These are phyloP conservation scores for Metschnikowia sp. DNA, from an alignment of 805 yeast species.

Conservation along the genomic window DNA sequence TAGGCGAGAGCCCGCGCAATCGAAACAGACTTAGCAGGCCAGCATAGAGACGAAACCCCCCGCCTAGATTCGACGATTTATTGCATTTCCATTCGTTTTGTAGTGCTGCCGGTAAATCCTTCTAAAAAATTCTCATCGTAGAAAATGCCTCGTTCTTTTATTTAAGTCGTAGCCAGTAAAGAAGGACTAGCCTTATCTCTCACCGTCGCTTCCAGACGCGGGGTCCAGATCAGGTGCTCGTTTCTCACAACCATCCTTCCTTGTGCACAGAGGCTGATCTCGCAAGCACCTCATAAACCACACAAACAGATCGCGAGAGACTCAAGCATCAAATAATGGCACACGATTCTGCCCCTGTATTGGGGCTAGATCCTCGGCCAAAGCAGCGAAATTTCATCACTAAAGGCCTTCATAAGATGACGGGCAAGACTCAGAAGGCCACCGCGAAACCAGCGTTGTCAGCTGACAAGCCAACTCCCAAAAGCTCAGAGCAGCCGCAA, in stretches of 20 bases:
- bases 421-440: conserved; percentile 23
- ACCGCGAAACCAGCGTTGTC: conserved; percentile 1
- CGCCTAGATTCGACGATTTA: too few relatives aligned
- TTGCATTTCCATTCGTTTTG: too few relatives aligned
- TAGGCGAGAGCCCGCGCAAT: too few relatives aligned
- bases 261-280: conserved; percentile 8
- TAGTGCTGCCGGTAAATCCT: too few relatives aligned
- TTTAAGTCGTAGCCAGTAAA: too few relatives aligned
- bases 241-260: conserved; percentile 1
- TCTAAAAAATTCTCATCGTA: too few relatives aligned
- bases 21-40: too few relatives aligned
- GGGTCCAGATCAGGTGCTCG: conserved; percentile 1
- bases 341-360: background rate
- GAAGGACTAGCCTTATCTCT: too few relatives aligned
- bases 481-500: background rate
- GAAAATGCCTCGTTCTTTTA: too few relatives aligned
- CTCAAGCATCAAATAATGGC: background rate
- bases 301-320: background rate
- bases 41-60: too few relatives aligned
- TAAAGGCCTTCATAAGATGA: conserved; percentile 29
- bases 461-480: conserved; percentile 3
- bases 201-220: background rate
- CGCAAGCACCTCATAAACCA: conserved; percentile 2
- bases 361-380: conserved; percentile 6
- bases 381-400: conserved; percentile 17